Base-by-base conservation (phyloP, 768 basidiomycete genomes). In the Leucosporidium creatinivorum region DNA sequence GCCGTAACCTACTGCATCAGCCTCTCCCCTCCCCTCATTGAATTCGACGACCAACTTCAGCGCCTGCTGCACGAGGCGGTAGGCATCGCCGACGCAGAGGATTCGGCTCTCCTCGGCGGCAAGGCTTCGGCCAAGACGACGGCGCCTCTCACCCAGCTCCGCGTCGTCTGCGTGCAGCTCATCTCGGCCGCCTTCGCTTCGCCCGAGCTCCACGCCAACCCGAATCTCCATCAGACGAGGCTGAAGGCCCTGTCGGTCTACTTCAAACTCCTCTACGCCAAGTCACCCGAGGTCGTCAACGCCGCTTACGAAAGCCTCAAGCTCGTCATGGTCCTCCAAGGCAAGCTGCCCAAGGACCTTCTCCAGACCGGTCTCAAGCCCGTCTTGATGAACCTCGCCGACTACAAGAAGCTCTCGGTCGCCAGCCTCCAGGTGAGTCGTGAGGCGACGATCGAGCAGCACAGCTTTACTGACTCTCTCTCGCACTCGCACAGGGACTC, bases 231-330 rank as follows among this genome's bases (percentile, higher is more conserved):
- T 70, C 85, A 86, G 75, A 90, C 89, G 3, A 85, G 96, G 15
- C 71, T 28, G 72, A 94, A 93, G 73, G 91, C 97, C 17, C 93
- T 93, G 23, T 83, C 89, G 47, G 89, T 97, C 26, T 98, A 97
- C 80, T 99, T 99, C 84, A 98, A 99, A 79, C 93, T 93, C 17
- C 84, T 99, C 39, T 99, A 99, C 79, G 93, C 93, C 10, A 84
- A 87, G 25, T 89, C 88, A 19, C 82, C 85, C 17, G 92, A 96
- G 74, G 89, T 99, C 70, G 97, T 97, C 77, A 87, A 93, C 71
- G 93, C 93, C 12, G 92, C 96, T 0, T 92, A 97, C 71, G 90
- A 96, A 69, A 92, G 92, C 36, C 84, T 98, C 49, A 84, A 87
- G 67, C 87, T 89, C 81, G 91, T 97, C 17, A 81, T 98, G 48